Evolutionary conservation across 2,329 filamentous ascomycete species (phyloP).

Genomic region (Fusarium setosum): DNA sequence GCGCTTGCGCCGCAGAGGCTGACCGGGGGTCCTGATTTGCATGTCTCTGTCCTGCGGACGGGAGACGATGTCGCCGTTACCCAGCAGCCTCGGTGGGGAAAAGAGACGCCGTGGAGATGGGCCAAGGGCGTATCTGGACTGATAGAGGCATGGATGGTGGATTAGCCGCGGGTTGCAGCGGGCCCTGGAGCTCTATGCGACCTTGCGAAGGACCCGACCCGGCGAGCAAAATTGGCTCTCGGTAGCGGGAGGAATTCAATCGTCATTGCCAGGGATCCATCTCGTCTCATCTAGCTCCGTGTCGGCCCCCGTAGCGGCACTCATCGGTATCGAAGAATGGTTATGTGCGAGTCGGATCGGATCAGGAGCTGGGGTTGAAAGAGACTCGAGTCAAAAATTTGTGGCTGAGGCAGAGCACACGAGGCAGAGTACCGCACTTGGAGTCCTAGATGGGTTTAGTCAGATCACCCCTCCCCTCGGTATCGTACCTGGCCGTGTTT

Average conservation of each 20-base stretch:
- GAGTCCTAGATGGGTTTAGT: not conserved
- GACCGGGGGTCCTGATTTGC: not conserved
- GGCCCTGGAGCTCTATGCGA: not conserved
- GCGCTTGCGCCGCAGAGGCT: conserved; percentile 20
- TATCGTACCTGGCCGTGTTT: not conserved
- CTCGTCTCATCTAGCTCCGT: not conserved
- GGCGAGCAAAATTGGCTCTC: conserved; percentile 18
- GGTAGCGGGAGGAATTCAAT: conserved; percentile 33
- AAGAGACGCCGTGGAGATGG: not conserved
- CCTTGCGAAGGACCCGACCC: not conserved
- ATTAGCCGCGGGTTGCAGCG: not conserved
- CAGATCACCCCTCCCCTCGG: not conserved
- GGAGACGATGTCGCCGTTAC: not conserved
- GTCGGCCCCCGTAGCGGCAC: not conserved
- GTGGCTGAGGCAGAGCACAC: not conserved
- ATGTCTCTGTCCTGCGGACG: not conserved
- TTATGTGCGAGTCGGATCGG: not conserved
- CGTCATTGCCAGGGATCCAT: conserved; percentile 11
- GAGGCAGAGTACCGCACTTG: not conserved
- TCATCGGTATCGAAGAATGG: not conserved
- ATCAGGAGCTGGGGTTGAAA: conserved; percentile 10
- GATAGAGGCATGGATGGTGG: not conserved
- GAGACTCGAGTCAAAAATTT: not conserved
- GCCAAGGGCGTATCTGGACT: no score
- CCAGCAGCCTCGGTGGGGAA: conserved; percentile 4